These are phyloP conservation scores for Krasilnikovozyma curviuscula DNA, from an alignment of 768 basidiomycete species.

Conservation along the genomic window DNA sequence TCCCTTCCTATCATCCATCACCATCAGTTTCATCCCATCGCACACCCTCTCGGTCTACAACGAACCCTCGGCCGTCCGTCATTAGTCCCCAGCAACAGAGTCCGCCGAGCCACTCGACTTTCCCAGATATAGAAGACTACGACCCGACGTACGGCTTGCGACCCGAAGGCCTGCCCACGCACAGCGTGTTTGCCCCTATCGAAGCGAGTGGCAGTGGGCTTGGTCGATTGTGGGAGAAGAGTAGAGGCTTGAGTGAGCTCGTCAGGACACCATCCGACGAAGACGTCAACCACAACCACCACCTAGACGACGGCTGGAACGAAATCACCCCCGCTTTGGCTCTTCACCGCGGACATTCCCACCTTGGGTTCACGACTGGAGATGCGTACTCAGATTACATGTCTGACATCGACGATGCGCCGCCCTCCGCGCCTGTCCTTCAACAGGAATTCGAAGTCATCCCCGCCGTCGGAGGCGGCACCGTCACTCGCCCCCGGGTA, in stretches of 20 bases:
- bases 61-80: conserved; percentile 13
- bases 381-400: background rate
- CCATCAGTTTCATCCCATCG: conserved; percentile 9
- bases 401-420: background rate
- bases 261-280: conserved; percentile 3
- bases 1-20: conserved; percentile 2
- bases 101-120: conserved; percentile 22
- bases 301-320: background rate
- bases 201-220: conserved; percentile 37
- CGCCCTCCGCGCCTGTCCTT: too few relatives aligned
- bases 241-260: conserved; percentile 24
- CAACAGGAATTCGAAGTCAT: conserved; percentile 56
- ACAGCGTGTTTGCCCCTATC: conserved; percentile 73
- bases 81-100: conserved; percentile 23
- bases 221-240: conserved; percentile 40
- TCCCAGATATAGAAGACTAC: conserved; percentile 61
- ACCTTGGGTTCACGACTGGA: too few relatives aligned
- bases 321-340: background rate
- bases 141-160: conserved; percentile 93
- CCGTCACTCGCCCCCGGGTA: conserved; percentile 28
- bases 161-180: conserved; percentile 71
- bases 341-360: too few relatives aligned
- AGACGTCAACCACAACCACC: background rate
- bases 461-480: conserved; percentile 80
- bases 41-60: background rate